Conservation (phyloP, 2,329 filamentous ascomycete genomes). For the Elsinoe batatas region DNA sequence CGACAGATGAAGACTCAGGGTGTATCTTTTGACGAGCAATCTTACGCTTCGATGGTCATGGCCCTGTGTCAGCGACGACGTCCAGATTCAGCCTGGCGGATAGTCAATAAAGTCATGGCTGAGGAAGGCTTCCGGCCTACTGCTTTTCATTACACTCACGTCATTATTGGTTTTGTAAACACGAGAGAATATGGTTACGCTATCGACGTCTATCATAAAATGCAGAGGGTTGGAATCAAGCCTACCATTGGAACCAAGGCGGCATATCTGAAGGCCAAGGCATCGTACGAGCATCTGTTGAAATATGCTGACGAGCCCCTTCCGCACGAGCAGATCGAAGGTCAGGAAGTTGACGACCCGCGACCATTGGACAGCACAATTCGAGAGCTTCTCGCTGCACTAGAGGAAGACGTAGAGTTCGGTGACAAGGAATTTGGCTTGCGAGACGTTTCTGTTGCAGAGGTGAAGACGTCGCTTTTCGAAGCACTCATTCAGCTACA, state of each 20-base stretch:
- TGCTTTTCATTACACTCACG: constrained; percentile 44
- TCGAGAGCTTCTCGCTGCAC: constrained; percentile 20
- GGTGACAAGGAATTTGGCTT: constrained; percentile 1
- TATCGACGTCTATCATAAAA: constrained; percentile 38
- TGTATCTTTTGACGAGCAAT: constrained; percentile 45
- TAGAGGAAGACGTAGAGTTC: constrained; percentile 21
- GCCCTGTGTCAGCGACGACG: constrained; percentile 43
- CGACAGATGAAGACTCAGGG: constrained; percentile 44
- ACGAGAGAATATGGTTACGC: constrained; percentile 38
- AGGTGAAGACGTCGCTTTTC: constrained; percentile 2
- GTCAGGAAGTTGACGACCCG: constrained; percentile 28
- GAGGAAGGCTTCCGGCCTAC: constrained; percentile 35
- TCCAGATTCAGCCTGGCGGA: constrained; percentile 46
- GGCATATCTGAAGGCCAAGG: constrained; percentile 30
- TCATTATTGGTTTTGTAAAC: constrained; percentile 42
- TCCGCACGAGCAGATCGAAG: constrained; percentile 26
- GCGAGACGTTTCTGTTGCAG: background rate
- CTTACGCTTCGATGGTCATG: constrained; percentile 54
- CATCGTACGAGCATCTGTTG: constrained; percentile 18
- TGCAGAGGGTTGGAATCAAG: constrained; percentile 31
- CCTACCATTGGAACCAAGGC: constrained; percentile 36
- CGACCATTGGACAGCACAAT: constrained; percentile 30
- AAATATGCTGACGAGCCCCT: background rate
- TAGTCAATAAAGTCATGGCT: constrained; percentile 43
- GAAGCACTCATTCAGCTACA: constrained; percentile 44